phyloP scores from a whole-genome alignment of 2,329 filamentous ascomycete species.

The Fusarium sp. region DNA sequence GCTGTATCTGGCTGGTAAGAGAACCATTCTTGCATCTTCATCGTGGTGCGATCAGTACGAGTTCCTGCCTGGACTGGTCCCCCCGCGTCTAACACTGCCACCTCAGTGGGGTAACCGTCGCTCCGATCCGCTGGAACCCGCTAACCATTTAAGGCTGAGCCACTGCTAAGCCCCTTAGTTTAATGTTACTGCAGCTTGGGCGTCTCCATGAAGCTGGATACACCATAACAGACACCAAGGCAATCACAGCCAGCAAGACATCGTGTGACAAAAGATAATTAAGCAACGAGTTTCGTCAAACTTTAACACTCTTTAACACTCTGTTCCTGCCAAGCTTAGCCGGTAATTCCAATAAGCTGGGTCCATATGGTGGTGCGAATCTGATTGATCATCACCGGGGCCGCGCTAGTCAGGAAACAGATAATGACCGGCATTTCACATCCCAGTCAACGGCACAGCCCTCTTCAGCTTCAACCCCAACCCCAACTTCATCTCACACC shows the following conservation, averaged over 20 bases:
- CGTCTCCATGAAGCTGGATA: no score
- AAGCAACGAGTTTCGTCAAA: neutral
- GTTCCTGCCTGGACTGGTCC: constrained; percentile 7
- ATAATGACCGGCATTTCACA: constrained; percentile 23
- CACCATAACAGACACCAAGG: no score
- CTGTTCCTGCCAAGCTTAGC: neutral
- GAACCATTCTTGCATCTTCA: neutral
- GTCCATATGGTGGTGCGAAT: constrained; percentile 4
- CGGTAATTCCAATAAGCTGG: neutral
- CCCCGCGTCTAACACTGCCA: constrained; percentile 32
- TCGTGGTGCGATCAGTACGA: constrained; percentile 3
- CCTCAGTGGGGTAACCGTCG: constrained; percentile 28
- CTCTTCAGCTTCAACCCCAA: constrained; percentile 23
- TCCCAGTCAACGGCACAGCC: constrained; percentile 21
- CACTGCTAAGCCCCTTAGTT: constrained; percentile 22
- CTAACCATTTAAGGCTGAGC: constrained; percentile 30
- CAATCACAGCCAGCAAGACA: no score
- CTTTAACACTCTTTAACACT: neutral
- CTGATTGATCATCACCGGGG: constrained; percentile 35
- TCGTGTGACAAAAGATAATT: neutral
- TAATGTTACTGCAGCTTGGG: neutral
- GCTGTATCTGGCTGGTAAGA: neutral
- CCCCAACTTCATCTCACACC: constrained; percentile 22
- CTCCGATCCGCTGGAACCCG: constrained; percentile 32
- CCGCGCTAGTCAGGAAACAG: constrained; percentile 31